phyloP scores from a whole-genome alignment of 1,284 basidiomycete species.

The Microbotryomycetes sp. region DNA sequence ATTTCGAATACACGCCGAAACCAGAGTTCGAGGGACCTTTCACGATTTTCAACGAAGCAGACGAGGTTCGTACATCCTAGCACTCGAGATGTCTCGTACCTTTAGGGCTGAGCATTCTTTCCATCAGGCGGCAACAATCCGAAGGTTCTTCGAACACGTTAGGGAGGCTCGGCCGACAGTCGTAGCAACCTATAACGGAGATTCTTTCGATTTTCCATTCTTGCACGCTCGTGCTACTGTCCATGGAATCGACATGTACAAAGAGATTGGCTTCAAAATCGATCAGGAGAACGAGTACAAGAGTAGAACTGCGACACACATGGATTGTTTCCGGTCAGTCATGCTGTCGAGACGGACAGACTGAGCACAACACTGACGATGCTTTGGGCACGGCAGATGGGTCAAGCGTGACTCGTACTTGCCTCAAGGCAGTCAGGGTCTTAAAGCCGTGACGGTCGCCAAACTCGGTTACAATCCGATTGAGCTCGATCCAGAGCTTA shows the following conservation, averaged over 20 bases:
- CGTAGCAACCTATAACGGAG: constrained; percentile 98
- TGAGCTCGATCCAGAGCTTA: constrained; percentile 95
- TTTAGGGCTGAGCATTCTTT: background rate
- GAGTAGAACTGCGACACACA: constrained; percentile 85
- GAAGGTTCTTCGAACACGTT: constrained; percentile 88
- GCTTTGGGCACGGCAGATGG: constrained; percentile 52
- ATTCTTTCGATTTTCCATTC: constrained; percentile 99
- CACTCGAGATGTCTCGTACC: background rate
- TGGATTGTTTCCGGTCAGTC: constrained; percentile 86
- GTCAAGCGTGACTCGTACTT: constrained; percentile 99
- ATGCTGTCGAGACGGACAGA: background rate
- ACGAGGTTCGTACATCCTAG: constrained; percentile 58
- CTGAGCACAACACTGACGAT: background rate
- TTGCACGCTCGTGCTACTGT: constrained; percentile 78
- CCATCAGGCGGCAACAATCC: constrained; percentile 47
- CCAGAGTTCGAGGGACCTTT: constrained; percentile 98
- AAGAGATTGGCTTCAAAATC: constrained; percentile 86
- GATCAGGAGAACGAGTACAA: constrained; percentile 96
- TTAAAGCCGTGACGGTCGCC: constrained; percentile 95
- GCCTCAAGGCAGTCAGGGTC: constrained; percentile 94
- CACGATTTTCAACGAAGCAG: constrained; percentile 86
- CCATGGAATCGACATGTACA: constrained; percentile 93
- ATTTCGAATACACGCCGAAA: constrained; percentile 98
- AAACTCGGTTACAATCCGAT: constrained; percentile 97
- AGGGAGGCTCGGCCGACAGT: constrained; percentile 90